Evolutionary conservation across 768 basidiomycete species (phyloP).

Genomic region (Boletus pseudopeckii): DNA sequence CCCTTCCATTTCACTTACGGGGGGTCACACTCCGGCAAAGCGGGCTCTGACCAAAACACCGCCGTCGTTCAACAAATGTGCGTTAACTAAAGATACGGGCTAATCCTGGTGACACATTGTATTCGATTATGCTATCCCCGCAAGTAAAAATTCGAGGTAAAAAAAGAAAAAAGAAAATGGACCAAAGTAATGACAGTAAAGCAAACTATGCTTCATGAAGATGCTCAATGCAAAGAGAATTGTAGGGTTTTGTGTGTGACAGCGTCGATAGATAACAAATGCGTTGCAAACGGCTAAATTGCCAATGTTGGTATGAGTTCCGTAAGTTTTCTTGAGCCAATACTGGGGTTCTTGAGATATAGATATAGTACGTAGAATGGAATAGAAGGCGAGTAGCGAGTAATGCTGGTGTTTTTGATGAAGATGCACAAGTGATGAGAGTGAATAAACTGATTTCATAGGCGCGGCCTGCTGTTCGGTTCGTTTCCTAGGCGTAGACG

Average conservation of each 20-base stretch:
- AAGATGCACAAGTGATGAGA: constrained; percentile 19
- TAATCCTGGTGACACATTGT: constrained; percentile 12
- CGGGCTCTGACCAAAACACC: background rate
- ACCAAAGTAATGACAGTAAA: constrained; percentile 16
- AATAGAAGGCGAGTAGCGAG: constrained; percentile 27
- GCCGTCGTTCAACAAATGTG: background rate
- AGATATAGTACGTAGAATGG: constrained; percentile 35
- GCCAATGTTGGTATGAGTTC: constrained; percentile 34
- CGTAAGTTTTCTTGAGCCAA: constrained; percentile 31
- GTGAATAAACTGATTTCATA: constrained; percentile 17
- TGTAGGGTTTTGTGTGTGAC: constrained; percentile 24
- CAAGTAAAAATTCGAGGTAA: constrained; percentile 6
- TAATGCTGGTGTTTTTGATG: constrained; percentile 28
- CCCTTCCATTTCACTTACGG: constrained; percentile 16
- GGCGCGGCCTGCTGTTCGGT: constrained; percentile 23
- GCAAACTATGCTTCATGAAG: constrained; percentile 21
- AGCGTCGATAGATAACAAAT: constrained; percentile 33
- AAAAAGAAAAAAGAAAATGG: constrained; percentile 6
- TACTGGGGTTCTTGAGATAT: constrained; percentile 33
- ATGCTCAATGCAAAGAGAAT: constrained; percentile 28
- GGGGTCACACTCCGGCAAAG: constrained; percentile 9
- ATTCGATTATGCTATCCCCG: constrained; percentile 16
- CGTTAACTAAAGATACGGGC: background rate
- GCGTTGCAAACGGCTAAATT: constrained; percentile 26
- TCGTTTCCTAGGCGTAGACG: constrained; percentile 7